A percentile compares a stretch with the other conserved stretches of the same genome.
phyloP scores from a whole-genome alignment of 2,329 filamentous ascomycete genomes.

The Cordyceps javanica region DNA sequence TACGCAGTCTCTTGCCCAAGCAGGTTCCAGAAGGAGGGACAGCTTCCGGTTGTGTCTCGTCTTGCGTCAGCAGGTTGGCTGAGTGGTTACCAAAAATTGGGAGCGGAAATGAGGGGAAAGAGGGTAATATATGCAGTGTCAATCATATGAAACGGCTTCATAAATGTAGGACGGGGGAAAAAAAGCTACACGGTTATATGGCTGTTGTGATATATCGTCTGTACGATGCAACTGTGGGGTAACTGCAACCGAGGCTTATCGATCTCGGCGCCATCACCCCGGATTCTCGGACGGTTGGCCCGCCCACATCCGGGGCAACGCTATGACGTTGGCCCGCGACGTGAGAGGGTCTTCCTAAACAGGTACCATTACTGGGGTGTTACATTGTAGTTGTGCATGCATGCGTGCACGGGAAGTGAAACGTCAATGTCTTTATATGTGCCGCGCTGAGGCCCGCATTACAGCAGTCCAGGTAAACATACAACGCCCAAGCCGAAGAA shows the following conservation, averaged over 20 bases:
- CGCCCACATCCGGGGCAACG: not conserved
- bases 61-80: too few relatives aligned
- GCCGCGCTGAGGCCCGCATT: too few relatives aligned
- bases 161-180: not conserved
- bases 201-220: not conserved
- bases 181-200: not conserved
- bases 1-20: too few relatives aligned
- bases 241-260: constrained; percentile 1
- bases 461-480: too few relatives aligned
- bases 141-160: not conserved
- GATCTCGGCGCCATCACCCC: not conserved
- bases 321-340: not conserved
- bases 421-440: too few relatives aligned
- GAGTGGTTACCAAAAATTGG: too few relatives aligned
- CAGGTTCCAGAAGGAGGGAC: too few relatives aligned
- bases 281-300: constrained; percentile 4
- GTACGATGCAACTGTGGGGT: not conserved
- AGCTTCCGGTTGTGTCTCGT: too few relatives aligned
- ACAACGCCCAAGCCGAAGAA: not conserved
- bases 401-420: too few relatives aligned
- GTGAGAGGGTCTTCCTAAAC: not conserved
- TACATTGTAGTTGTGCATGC: not conserved
- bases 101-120: not conserved
- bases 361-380: not conserved
- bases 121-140: not conserved